Conservation (phyloP, 129 eudicot species). For the Artemisia annua region DNA sequence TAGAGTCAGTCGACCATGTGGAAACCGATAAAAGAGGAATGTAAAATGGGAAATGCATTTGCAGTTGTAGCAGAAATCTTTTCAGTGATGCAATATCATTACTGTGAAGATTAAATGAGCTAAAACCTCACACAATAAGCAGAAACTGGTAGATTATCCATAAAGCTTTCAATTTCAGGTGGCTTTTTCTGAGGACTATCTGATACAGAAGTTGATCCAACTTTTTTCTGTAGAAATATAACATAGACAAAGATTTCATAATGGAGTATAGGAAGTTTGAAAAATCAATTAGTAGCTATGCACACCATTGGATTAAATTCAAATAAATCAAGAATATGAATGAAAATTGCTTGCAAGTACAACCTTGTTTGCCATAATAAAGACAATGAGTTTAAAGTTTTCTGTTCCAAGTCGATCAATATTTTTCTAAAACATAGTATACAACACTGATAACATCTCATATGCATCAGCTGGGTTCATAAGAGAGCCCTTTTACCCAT, state of each 20-base stretch:
- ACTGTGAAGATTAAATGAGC: neutral
- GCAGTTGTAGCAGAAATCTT: neutral
- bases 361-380: neutral
- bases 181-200: slow-evolving; percentile 40
- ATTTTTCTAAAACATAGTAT: too few relatives aligned
- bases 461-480: too few relatives aligned
- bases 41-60: too few relatives aligned
- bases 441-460: too few relatives aligned
- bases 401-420: too few relatives aligned
- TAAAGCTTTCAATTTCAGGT: slow-evolving; percentile 46
- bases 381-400: neutral
- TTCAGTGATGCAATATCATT: neutral
- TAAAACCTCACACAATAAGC: slow-evolving; percentile 56
- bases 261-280: too few relatives aligned
- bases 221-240: slow-evolving; percentile 35
- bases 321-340: neutral
- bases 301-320: neutral
- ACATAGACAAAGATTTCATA: neutral
- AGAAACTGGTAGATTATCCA: slow-evolving; percentile 54
- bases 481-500: too few relatives aligned
- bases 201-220: slow-evolving; percentile 50
- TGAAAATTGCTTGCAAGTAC: too few relatives aligned
- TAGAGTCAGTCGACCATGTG: neutral
- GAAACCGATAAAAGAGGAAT: too few relatives aligned
- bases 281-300: too few relatives aligned